Percentiles rank a stretch among this genome's conserved stretches.
These are phyloP conservation scores for Gynandropsis gynandra DNA, from an alignment of 345 rosid genomes.

Conservation along the genomic window DNA sequence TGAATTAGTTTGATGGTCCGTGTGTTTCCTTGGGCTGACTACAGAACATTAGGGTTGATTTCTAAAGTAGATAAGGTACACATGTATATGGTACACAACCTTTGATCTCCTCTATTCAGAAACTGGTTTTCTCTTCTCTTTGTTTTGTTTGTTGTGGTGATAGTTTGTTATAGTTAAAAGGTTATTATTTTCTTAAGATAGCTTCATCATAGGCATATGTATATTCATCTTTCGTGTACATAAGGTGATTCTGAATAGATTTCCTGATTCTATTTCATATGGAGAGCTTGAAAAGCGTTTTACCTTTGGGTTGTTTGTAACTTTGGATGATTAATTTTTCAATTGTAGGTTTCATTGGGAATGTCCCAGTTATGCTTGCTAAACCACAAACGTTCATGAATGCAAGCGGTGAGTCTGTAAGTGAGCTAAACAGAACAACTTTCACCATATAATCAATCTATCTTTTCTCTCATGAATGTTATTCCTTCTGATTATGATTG, in stretches of 20 bases:
- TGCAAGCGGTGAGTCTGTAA: conserved; percentile 92
- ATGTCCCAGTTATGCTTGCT: conserved; percentile 81
- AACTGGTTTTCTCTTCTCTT: background rate
- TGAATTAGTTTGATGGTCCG: too few species aligned
- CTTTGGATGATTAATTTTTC: background rate
- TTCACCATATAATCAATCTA: conserved; percentile 8
- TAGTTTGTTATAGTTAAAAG: background rate
- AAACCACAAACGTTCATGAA: conserved; percentile 98
- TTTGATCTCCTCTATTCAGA: background rate
- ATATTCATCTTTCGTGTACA: background rate
- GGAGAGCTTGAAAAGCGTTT: background rate
- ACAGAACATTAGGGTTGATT: too few species aligned
- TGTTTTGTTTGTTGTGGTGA: background rate
- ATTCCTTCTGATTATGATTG: conserved; percentile 13
- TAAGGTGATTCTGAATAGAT: background rate
- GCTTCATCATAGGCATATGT: background rate
- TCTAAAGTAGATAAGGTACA: too few species aligned
- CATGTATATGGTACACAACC: too few species aligned
- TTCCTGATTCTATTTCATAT: background rate
- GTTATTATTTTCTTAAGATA: conserved; percentile 1
- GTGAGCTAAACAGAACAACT: conserved; percentile 37
- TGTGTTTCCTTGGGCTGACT: too few species aligned
- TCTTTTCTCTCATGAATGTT: background rate
- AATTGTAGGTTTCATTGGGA: conserved; percentile 62
- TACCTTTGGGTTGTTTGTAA: background rate